Evolutionary conservation across 148 eudicot genomes (phyloP).

Genomic region (Cornus florida): DNA sequence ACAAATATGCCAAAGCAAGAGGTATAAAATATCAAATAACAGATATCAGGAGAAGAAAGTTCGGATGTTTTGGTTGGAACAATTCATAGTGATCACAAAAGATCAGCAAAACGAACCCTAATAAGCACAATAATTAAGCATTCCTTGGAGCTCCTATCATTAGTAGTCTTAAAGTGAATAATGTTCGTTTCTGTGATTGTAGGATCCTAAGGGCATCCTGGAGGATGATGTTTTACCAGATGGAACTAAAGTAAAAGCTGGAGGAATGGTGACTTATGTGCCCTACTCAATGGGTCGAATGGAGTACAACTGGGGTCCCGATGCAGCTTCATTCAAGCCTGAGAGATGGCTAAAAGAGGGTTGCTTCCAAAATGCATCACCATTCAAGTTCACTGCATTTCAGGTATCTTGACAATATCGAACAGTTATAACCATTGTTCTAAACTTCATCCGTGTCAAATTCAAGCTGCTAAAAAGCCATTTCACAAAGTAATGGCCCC

Average conservation of each 20-base stretch:
- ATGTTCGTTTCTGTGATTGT: neutral
- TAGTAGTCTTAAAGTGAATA: neutral
- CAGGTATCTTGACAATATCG: slow-evolving; percentile 48
- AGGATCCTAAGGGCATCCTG: slow-evolving; percentile 93
- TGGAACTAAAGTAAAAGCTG: slow-evolving; percentile 93
- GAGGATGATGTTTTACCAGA: slow-evolving; percentile 88
- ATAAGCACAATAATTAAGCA: neutral
- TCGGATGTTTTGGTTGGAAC: neutral
- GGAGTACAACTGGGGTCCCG: slow-evolving; percentile 97
- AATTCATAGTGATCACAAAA: neutral
- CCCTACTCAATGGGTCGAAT: slow-evolving; percentile 98
- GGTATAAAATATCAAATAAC: neutral
- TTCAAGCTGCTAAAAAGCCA: neutral
- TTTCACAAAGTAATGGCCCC: no score
- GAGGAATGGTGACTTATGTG: slow-evolving; percentile 98
- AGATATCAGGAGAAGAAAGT: neutral
- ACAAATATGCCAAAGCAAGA: neutral
- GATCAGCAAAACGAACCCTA: neutral
- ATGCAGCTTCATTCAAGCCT: slow-evolving; percentile 77
- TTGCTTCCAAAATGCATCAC: slow-evolving; percentile 80
- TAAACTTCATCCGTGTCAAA: neutral
- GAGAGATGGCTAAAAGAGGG: slow-evolving; percentile 98
- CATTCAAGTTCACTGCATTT: slow-evolving; percentile 96
- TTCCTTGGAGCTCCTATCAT: neutral
- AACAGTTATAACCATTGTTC: neutral